Evolutionary conservation across 78 protist genomes (phyloP), one percentile per base, ranked within the genome.

Genomic region (Isochrysis galbana): DNA sequence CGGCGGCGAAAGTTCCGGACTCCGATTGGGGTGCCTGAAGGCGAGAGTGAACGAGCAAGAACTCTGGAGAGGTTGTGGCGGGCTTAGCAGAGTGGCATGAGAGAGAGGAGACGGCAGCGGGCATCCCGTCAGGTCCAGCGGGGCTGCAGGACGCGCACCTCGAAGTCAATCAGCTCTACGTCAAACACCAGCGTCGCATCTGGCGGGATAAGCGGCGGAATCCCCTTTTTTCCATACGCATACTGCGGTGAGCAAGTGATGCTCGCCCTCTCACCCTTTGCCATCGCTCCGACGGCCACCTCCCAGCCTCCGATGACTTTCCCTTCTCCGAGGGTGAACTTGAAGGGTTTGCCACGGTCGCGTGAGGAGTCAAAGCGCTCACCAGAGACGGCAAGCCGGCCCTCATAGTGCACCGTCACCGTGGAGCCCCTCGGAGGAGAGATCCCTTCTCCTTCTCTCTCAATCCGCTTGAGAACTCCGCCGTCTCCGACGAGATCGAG

Each of bases 301-400:
- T 95, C 96, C 96, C 96, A 95, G 5, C 96, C 96, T 1, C 74
- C 72, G 87, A 95, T 95, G 19, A 95, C 96, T 7, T 42, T 4
- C n/a, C 94, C 90, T 36, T 39, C 67, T 55, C 93, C 95, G 41
- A 95, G 77, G 7, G n/a, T 55, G 69, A 95, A 95, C 17, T 5
- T n/a, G 44, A 90, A 87, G 26, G 61, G 41, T 38, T 39, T 46
- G n/a, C 55, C 86, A 19, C 47, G 55, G 41, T 4, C 17, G 47
- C 84, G 84, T 23, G 84, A 77, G 11, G 84, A 77, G 88, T 80
- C 88, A 23, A 80, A 44, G n/a, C 10, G 21, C 32, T 25, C 48
- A 7, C 54, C 88, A 19, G 88, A 29, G 29, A 7, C 88, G 39
- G 22, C 26, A 5, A 80, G 88, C 19, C 34, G 32, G 34, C 47